Base-by-base conservation (phyloP, 2,329 filamentous ascomycete genomes). In the Calonectria fujianensis region DNA sequence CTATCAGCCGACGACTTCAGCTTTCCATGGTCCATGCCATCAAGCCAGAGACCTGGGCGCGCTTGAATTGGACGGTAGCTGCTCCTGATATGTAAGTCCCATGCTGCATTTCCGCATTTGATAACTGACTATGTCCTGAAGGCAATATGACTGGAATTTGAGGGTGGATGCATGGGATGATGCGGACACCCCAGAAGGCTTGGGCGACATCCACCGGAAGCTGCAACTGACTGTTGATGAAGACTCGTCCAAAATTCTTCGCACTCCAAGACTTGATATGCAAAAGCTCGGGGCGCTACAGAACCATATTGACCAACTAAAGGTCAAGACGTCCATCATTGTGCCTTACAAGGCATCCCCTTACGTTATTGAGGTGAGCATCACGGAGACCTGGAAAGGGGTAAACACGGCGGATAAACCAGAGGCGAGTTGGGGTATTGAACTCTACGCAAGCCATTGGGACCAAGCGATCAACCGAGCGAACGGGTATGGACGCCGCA, bases 11-110 rank as follows among this genome's bases (percentile, higher is more conserved):
- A 29, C 70, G 57, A 5, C 74, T 76, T 8, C 79, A 78, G 39
- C 66, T 84, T n/a, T 75, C 78, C 13, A 81, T 78, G 61, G 68
- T 76, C 35, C 78, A 75, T 27, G 72, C 82, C 9, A 75, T 57
- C 8, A 79, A 67, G 31, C 72, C 73, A 31, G 82, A 82, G 64
- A 54, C 57, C 10, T 78, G 75, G 72, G 72, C 77, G 5, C 80
- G 78, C 18, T 67, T 85, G 32, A 81, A 83, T 70, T 85, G 85
- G 83, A 82, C 78, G 5, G 65, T 85, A 32, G 79, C 79, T 32
- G 82, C 84, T 8, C 85, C 85, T 18, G 85, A 86, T 41, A 84
- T 82, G 85, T 85, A 74, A 72, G 79, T 76, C n/a, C 31, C 29
- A 31, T 11, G 11, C 14, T n/a, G 10, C 24, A 13, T 41, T 63